These are phyloP conservation scores for Discostella stelligeroides DNA, from an alignment of 108 stramenopile genomes.

Conservation along the genomic window DNA sequence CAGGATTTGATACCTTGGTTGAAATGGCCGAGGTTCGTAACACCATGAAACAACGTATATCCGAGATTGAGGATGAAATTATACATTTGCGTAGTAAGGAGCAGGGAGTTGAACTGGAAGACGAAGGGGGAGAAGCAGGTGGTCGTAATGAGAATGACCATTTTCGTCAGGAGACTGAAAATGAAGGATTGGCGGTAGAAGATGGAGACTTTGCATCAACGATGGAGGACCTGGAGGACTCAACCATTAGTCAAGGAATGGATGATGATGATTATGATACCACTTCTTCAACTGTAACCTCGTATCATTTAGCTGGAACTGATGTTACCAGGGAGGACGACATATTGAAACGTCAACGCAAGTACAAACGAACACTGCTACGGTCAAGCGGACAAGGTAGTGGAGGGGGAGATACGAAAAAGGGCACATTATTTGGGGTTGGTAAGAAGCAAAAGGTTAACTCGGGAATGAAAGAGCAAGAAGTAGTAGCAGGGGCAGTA, in stretches of 20 bases:
- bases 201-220: conserved; percentile 6
- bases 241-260: neutral
- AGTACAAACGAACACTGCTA: conserved; percentile 32
- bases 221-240: neutral
- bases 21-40: conserved; percentile 27
- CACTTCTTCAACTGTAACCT: conserved; percentile 6
- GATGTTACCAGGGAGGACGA: conserved; percentile 34
- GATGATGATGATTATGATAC: conserved; percentile 5
- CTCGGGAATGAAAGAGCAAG: neutral
- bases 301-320: conserved; percentile 35
- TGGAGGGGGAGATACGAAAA: conserved; percentile 4
- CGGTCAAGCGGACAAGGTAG: neutral
- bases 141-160: conserved; percentile 13
- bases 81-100: neutral
- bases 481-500: neutral
- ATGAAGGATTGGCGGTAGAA: conserved; percentile 35
- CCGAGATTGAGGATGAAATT: conserved; percentile 33
- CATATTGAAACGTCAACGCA: conserved; percentile 42
- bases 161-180: conserved; percentile 16
- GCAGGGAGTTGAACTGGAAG: conserved; percentile 20
- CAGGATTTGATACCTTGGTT: conserved; percentile 22
- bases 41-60: conserved; percentile 25
- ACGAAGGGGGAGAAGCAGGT: conserved; percentile 18
- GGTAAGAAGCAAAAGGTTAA: neutral
- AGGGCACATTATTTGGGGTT: neutral